A percentile compares a stretch with the other conserved stretches of the same genome.
Conservation (phyloP, 2,329 filamentous ascomycete genomes). For the Cephalotrichum gorgonifer region DNA sequence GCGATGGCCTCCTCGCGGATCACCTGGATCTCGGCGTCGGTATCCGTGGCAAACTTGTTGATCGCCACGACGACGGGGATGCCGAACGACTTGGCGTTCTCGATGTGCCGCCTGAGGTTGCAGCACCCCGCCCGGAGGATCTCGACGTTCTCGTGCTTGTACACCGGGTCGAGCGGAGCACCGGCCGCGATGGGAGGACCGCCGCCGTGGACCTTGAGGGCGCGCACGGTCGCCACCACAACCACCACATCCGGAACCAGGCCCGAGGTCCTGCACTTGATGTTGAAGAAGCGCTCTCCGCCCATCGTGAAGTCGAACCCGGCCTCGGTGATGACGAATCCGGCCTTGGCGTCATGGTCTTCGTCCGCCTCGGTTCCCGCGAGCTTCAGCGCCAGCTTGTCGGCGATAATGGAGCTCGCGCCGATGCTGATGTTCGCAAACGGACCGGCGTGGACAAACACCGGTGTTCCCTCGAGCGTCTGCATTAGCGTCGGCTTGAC, state of each 20-base stretch:
- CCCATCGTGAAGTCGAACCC: constrained; percentile 99
- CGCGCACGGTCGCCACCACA: constrained; percentile 88
- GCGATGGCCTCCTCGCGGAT: constrained; percentile 85
- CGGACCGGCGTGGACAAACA: constrained; percentile 93
- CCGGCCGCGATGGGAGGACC: constrained; percentile 89
- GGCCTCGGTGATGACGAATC: constrained; percentile 92
- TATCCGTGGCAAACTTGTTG: constrained; percentile 93
- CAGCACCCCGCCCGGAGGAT: constrained; percentile 82
- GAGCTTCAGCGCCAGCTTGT: constrained; percentile 92
- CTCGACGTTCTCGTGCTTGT: constrained; percentile 88
- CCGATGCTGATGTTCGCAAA: constrained; percentile 99
- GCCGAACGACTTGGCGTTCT: constrained; percentile 80
- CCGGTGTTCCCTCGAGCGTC: constrained; percentile 89
- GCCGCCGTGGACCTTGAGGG: constrained; percentile 93
- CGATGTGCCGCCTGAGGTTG: constrained; percentile 91
- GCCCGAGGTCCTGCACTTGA: constrained; percentile 94
- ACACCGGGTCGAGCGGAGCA: constrained; percentile 74
- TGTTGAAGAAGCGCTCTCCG: constrained; percentile 99
- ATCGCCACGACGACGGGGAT: constrained; percentile 93
- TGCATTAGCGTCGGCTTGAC: constrained; percentile 99
- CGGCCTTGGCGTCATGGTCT: constrained; percentile 69
- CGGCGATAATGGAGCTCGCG: constrained; percentile 88
- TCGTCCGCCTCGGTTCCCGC: constrained; percentile 90
- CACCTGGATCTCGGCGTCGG: constrained; percentile 79
- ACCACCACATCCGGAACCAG: constrained; percentile 89